Evolutionary conservation across 1,139 yeast species (phyloP).

Genomic region (Pichia sp.): DNA sequence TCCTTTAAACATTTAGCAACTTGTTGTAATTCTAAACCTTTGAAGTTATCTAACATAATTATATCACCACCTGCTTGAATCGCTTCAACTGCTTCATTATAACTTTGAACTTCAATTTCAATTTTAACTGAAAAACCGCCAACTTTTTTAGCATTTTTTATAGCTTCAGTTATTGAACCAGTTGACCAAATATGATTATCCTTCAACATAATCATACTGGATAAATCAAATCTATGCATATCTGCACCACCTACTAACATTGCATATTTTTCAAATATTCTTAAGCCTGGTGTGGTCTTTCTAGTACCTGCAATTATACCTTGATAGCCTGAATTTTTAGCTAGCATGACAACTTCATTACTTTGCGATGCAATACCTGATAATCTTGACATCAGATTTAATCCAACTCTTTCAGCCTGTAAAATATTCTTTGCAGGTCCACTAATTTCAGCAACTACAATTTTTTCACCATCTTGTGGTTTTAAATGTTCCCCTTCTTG

Average conservation of each 20-base stretch:
- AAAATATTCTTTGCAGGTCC: constrained; percentile 78
- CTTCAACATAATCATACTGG: constrained; percentile 93
- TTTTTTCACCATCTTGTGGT: constrained; percentile 48
- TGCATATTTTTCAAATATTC: constrained; percentile 82
- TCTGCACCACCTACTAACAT: constrained; percentile 96
- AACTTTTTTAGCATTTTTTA: constrained; percentile 63
- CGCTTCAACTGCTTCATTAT: constrained; percentile 84
- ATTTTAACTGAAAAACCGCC: constrained; percentile 88
- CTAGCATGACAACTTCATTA: constrained; percentile 48
- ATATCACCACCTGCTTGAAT: constrained; percentile 94
- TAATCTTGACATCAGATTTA: constrained; percentile 73
- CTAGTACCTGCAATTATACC: constrained; percentile 96
- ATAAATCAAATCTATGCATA: constrained; percentile 83
- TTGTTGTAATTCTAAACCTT: constrained; percentile 53
- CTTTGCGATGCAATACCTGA: constrained; percentile 90
- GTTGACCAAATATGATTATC: constrained; percentile 92
- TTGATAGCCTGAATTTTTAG: constrained; percentile 63
- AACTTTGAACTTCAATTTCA: constrained; percentile 85
- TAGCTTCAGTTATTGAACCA: constrained; percentile 85
- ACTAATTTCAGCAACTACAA: constrained; percentile 67
- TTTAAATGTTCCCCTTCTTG: constrained; percentile 61
- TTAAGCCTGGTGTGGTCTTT: constrained; percentile 93
- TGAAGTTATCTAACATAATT: constrained; percentile 88
- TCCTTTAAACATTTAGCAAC: constrained; percentile 62
- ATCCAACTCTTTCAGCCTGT: constrained; percentile 79